Percentiles rank a stretch among this genome's conserved stretches.
Evolutionary conservation across 106 monocot genomes (phyloP).

Genomic region (Phalaenopsis equestris): DNA sequence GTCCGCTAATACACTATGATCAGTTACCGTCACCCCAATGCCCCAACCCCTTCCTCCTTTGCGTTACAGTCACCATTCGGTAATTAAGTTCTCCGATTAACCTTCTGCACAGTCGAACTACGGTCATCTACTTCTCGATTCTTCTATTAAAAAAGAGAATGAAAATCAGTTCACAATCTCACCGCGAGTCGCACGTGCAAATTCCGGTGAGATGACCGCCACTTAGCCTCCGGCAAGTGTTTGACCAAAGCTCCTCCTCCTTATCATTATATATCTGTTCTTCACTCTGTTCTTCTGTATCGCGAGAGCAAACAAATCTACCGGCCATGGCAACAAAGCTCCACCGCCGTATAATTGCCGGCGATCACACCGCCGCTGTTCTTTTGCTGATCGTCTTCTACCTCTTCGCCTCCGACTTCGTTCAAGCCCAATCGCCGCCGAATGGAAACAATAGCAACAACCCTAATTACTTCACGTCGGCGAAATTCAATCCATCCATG

Average conservation of each 20-base stretch:
- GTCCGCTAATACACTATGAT: too few species aligned
- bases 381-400: constrained; percentile 9
- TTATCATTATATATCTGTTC: background rate
- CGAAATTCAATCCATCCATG: constrained; percentile 59
- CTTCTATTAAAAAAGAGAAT: background rate
- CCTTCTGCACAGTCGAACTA: background rate
- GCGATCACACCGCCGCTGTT: background rate
- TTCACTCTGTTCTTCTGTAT: background rate
- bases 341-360: background rate
- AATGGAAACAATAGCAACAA: constrained; percentile 2
- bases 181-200: background rate
- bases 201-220: background rate
- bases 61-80: background rate
- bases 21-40: too few species aligned
- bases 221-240: background rate
- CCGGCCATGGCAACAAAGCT: background rate
- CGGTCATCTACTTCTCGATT: background rate
- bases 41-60: background rate
- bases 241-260: background rate
- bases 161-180: background rate
- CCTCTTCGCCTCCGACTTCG: constrained; percentile 10
- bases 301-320: background rate
- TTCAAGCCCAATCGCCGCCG: constrained; percentile 12
- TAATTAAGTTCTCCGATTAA: too few species aligned
- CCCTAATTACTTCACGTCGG: background rate